Evolutionary conservation across 257 asterid species (phyloP).

Genomic region (Ballota nigra): DNA sequence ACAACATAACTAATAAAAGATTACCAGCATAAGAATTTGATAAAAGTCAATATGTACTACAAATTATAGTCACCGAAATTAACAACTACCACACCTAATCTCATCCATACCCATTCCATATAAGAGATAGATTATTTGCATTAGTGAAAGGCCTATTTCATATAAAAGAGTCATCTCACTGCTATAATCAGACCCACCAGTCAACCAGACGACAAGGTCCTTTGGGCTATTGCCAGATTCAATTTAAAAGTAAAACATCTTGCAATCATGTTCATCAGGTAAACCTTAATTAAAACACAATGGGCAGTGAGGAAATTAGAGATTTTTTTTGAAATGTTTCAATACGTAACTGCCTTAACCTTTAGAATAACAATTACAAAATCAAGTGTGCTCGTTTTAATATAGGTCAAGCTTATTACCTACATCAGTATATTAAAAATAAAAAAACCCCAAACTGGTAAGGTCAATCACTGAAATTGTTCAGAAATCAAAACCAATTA

Average conservation of each 20-base stretch:
- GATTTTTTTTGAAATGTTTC: background rate
- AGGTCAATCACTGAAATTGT: too few species aligned
- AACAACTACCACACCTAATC: conserved; percentile 39
- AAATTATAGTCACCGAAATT: background rate
- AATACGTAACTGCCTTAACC: background rate
- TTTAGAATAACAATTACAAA: conserved; percentile 8
- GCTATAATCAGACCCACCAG: conserved; percentile 99
- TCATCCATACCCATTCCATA: conserved; percentile 78
- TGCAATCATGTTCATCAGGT: conserved; percentile 29
- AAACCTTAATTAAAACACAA: conserved; percentile 15
- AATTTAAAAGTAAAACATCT: conserved; percentile 95
- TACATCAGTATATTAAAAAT: background rate
- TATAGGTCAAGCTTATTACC: background rate
- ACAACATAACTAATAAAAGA: background rate
- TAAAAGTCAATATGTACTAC: background rate
- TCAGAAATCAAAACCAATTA: too few species aligned
- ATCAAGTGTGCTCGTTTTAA: background rate
- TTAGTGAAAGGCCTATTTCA: conserved; percentile 90
- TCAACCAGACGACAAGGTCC: conserved; percentile 94
- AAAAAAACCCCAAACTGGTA: too few species aligned
- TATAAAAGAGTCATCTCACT: conserved; percentile 95
- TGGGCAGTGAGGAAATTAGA: background rate
- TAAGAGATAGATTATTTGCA: conserved; percentile 70
- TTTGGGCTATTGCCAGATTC: conserved; percentile 71
- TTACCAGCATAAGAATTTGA: background rate